Evolutionary conservation across 2,329 filamentous ascomycete genomes (phyloP).

Genomic region (Geosmithia putterillii): DNA sequence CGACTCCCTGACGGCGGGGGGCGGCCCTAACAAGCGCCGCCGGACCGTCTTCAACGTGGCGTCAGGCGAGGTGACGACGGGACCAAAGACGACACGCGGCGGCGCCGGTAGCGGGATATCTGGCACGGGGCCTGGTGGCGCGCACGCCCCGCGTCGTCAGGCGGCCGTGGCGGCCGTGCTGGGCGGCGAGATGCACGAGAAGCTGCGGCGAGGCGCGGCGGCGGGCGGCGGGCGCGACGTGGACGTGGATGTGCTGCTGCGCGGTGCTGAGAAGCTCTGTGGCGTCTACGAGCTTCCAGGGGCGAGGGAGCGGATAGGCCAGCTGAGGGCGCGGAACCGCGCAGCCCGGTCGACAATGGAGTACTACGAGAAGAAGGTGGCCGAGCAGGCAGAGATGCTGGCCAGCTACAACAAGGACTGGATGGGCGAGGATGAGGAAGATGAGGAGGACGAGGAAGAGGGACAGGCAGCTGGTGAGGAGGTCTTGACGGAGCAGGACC

Average conservation of each 20-base stretch:
- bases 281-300: slow-evolving; percentile 76
- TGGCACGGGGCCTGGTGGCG: neutral
- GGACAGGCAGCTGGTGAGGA: slow-evolving; percentile 49
- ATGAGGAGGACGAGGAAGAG: slow-evolving; percentile 36
- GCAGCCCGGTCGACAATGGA: slow-evolving; percentile 62
- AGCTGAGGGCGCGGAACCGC: slow-evolving; percentile 57
- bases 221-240: slow-evolving; percentile 47
- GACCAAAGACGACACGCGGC: slow-evolving; percentile 26
- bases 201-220: slow-evolving; percentile 42
- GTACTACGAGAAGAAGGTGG: slow-evolving; percentile 71
- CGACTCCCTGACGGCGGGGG: slow-evolving; percentile 14
- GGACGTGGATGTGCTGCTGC: slow-evolving; percentile 74
- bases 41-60: slow-evolving; percentile 57
- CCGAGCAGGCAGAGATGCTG: slow-evolving; percentile 62
- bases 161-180: slow-evolving; percentile 85
- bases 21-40: slow-evolving; percentile 21
- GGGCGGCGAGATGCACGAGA: slow-evolving; percentile 74
- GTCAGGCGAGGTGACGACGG: slow-evolving; percentile 49
- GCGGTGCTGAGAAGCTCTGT: slow-evolving; percentile 82
- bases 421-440: slow-evolving; percentile 41
- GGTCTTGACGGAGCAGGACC: slow-evolving; percentile 54
- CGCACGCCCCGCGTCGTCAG: slow-evolving; percentile 49
- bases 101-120: slow-evolving; percentile 4
- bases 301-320: slow-evolving; percentile 62
- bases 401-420: slow-evolving; percentile 58